phyloP scores from a whole-genome alignment of 2,329 filamentous ascomycete genomes.

The Penicillium sp. region DNA sequence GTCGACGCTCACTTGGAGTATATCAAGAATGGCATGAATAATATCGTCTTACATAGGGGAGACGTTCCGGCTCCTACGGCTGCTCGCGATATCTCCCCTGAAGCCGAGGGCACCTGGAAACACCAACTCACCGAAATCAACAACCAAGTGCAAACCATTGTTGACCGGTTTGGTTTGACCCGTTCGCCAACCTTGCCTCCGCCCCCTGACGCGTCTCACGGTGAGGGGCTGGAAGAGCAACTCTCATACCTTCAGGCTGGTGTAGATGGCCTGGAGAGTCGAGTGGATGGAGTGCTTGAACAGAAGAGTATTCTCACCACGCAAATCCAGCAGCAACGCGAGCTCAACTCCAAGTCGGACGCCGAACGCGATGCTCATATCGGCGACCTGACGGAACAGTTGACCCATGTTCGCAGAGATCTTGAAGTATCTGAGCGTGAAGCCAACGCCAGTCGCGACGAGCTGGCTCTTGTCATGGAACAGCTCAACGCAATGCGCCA shows the following conservation, averaged over 20 bases:
- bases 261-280: slow-evolving; percentile 68
- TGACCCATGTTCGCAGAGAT: slow-evolving; percentile 56
- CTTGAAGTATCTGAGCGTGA: slow-evolving; percentile 47
- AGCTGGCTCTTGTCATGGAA: slow-evolving; percentile 36
- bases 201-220: slow-evolving; percentile 51
- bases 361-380: slow-evolving; percentile 45
- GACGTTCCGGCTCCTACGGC: slow-evolving; percentile 1
- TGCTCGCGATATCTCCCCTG: slow-evolving; percentile 17
- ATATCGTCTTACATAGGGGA: slow-evolving; percentile 47
- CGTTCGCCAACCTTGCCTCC: slow-evolving; percentile 44
- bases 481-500: slow-evolving; percentile 38
- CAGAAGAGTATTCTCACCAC: slow-evolving; percentile 82
- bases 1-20: slow-evolving; percentile 58
- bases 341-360: slow-evolving; percentile 81
- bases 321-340: slow-evolving; percentile 90
- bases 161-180: slow-evolving; percentile 41
- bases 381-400: slow-evolving; percentile 38
- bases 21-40: slow-evolving; percentile 56
- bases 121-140: slow-evolving; percentile 56
- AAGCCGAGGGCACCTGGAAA: slow-evolving; percentile 35
- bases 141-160: slow-evolving; percentile 53
- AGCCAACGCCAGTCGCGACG: slow-evolving; percentile 31
- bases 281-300: slow-evolving; percentile 68
- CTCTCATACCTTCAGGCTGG: slow-evolving; percentile 67
- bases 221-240: slow-evolving; percentile 55